Percentiles rank a stretch among this genome's conserved stretches.
Conservation (phyloP, 73 alveolate genomes). For the Tetrahymena malaccensis region DNA sequence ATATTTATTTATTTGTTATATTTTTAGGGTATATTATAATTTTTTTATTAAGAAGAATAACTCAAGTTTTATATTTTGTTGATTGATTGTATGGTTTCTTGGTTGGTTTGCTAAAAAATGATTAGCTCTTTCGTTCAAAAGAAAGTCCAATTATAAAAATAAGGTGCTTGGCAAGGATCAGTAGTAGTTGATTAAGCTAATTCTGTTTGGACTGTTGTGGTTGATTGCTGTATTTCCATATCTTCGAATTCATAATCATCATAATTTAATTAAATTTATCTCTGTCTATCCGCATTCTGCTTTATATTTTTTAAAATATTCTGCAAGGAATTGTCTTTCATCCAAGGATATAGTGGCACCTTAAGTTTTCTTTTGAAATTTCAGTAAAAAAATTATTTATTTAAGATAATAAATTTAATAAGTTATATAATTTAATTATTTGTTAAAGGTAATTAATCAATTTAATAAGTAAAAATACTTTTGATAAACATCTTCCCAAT, state of each 20-base stretch:
- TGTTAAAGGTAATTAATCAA: background rate
- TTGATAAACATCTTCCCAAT: conserved; percentile 74
- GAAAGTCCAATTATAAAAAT: background rate
- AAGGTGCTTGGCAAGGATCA: background rate
- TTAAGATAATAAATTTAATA: too few relatives aligned
- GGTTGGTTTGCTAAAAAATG: background rate
- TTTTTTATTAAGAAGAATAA: background rate
- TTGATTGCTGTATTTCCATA: background rate
- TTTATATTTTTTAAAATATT: background rate
- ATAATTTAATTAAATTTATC: background rate
- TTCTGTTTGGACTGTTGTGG: background rate
- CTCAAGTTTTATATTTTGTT: background rate
- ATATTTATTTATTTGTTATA: too few relatives aligned
- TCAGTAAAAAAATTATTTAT: too few relatives aligned
- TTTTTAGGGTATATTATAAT: background rate
- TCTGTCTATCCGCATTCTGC: background rate
- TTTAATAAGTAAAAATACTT: background rate
- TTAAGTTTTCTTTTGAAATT: background rate
- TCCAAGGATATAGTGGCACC: background rate
- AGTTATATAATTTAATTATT: background rate
- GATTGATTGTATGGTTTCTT: background rate
- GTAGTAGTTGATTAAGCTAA: background rate
- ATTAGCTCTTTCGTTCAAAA: background rate
- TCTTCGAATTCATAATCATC: background rate
- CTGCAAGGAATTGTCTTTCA: background rate